Evolutionary conservation across 495 filamentous ascomycete genomes (phyloP).

Genomic region (Pseudevernia furfuracea): DNA sequence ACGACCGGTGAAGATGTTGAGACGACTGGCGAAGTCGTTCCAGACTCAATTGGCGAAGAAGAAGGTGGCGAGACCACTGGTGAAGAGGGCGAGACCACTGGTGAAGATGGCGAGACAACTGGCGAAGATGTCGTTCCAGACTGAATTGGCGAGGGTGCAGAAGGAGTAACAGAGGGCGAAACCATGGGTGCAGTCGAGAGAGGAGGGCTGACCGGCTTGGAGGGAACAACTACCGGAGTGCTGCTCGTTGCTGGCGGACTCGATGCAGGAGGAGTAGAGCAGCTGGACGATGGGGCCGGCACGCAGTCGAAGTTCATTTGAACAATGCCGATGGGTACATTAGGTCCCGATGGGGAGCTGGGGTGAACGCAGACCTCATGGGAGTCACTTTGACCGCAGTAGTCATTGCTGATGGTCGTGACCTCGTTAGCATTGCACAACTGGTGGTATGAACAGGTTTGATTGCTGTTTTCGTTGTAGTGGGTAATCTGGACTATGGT

Average conservation of each 20-base stretch:
- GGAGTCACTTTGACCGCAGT: constrained; percentile 82
- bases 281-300: constrained; percentile 40
- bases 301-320: constrained; percentile 75
- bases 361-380: constrained; percentile 67
- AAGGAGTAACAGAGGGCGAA: constrained; percentile 1
- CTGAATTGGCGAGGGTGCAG: constrained; percentile 4
- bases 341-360: constrained; percentile 39
- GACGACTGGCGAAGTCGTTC: not conserved
- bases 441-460: constrained; percentile 65
- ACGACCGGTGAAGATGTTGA: not conserved
- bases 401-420: constrained; percentile 65
- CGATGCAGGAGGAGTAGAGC: constrained; percentile 20
- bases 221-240: constrained; percentile 2
- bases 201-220: constrained; percentile 25
- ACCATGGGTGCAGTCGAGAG: constrained; percentile 22
- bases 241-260: constrained; percentile 3
- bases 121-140: not conserved
- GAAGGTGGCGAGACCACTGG: constrained; percentile 9
- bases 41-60: constrained; percentile 21
- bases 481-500: constrained; percentile 76
- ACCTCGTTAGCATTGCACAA: constrained; percentile 57
- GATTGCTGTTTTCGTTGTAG: constrained; percentile 70
- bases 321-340: constrained; percentile 52
- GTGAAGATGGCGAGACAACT: constrained; percentile 13
- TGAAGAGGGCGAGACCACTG: not conserved